phyloP scores from a whole-genome alignment of 106 monocot genomes.

The Dactylorhiza incarnata region DNA sequence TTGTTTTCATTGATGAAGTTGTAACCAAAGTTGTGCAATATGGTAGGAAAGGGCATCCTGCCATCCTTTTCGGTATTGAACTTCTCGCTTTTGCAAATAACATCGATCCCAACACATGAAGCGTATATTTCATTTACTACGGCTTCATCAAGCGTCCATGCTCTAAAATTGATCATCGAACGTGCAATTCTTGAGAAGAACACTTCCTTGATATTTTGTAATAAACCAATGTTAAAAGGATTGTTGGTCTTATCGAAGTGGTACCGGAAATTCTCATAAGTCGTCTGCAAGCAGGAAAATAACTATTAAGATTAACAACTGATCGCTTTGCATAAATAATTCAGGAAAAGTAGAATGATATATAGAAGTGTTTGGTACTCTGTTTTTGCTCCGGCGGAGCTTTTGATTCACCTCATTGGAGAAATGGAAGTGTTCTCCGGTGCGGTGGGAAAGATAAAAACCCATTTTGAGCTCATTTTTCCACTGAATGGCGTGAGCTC shows the following conservation, averaged over 20 bases:
- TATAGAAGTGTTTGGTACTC: background rate
- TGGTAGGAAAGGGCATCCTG: conserved; percentile 14
- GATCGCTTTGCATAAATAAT: background rate
- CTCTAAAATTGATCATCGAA: conserved; percentile 64
- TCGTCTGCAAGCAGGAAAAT: conserved; percentile 43
- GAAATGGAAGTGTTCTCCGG: too few species aligned
- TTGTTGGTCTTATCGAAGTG: conserved; percentile 70
- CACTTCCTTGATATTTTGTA: conserved; percentile 38
- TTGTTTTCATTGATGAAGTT: conserved; percentile 12
- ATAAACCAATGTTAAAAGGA: conserved; percentile 51
- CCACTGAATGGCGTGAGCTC: too few species aligned
- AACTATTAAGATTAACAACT: background rate
- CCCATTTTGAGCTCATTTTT: too few species aligned
- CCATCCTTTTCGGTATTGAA: conserved; percentile 30
- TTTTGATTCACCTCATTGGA: too few species aligned
- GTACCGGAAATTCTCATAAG: conserved; percentile 87
- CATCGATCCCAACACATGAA: conserved; percentile 24
- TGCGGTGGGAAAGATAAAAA: too few species aligned
- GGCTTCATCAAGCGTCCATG: conserved; percentile 33
- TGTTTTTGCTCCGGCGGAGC: too few species aligned
- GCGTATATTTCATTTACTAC: conserved; percentile 26
- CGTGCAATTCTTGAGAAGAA: conserved; percentile 62
- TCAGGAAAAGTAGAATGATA: background rate
- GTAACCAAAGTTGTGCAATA: conserved; percentile 37
- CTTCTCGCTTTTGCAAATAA: conserved; percentile 32